These are phyloP conservation scores for Saccharata proteae DNA, from an alignment of 2,329 filamentous ascomycete species.

Conservation along the genomic window DNA sequence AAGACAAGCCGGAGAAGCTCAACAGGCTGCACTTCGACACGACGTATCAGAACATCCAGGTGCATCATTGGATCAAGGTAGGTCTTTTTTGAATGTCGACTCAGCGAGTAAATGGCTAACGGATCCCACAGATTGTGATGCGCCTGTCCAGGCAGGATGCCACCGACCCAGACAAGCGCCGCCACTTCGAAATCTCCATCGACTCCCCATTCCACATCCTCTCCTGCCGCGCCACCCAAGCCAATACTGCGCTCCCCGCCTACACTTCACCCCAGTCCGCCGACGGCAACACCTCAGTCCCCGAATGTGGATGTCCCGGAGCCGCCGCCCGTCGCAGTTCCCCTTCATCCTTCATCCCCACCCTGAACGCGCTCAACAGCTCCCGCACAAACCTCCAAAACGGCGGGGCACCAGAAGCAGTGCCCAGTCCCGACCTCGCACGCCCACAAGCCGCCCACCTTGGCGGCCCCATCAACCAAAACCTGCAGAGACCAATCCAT, in stretches of 20 bases:
- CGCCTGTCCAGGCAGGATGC: constrained; percentile 75
- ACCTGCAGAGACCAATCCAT: constrained; percentile 62
- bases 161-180: constrained; percentile 63
- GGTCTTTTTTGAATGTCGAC: constrained; percentile 14
- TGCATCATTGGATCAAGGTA: constrained; percentile 95
- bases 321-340: constrained; percentile 42
- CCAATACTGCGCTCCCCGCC: constrained; percentile 73
- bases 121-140: constrained; percentile 64
- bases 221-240: constrained; percentile 83
- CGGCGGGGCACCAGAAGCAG: constrained; percentile 14
- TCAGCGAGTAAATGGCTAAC: constrained; percentile 2
- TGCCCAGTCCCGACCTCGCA: constrained; percentile 36
- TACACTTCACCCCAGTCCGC: constrained; percentile 49
- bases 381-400: constrained; percentile 16
- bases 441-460: constrained; percentile 35
- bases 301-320: constrained; percentile 54
- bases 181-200: constrained; percentile 93
- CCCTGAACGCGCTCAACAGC: constrained; percentile 43
- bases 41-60: constrained; percentile 86
- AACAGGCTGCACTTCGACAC: constrained; percentile 74
- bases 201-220: constrained; percentile 91
- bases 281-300: constrained; percentile 21
- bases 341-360: constrained; percentile 41
- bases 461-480: constrained; percentile 32
- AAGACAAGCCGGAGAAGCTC: constrained; percentile 55